Evolutionary conservation across 352 stramenopile genomes (phyloP), one percentile per base, ranked within the genome.

Genomic region (Globisporangium viniferum): DNA sequence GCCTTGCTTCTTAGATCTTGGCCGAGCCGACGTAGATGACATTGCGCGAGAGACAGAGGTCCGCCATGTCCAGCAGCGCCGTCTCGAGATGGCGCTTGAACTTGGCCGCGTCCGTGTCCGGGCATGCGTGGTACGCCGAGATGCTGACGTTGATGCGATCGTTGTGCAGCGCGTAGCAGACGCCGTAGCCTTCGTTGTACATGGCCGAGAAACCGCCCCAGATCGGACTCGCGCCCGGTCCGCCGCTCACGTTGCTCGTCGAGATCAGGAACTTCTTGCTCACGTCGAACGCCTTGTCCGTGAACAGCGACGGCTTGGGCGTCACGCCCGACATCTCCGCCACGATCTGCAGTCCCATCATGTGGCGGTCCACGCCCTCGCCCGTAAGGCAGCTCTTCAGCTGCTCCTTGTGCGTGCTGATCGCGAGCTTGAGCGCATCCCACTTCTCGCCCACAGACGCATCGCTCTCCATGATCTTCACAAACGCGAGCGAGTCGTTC

Each of bases 131-230:
- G 69, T 98, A 94, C 54, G 84, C 86, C 33, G 95, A 97, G 63
- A 99, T 95, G 71, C 92, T 98, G 77, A 99, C 96, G 73, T 98
- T 95, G 74, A 98, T 97, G 68, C 86, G 86, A 56, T 97, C 88
- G 6, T 94, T 88, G 75, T 98, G 94, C 48, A 99, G 86, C 7
- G 93, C 96, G 78, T 99, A 99, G 70, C 92, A 98, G 39, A 99
- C 83, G 41, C 97, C 97, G 64, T 99, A 96, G 62, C 97, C 97
- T 68, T 99, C 93, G 54, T 91, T 91, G 75, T 93, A 94, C 89
- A 96, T 95, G 67, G 96, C 93, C 33, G 97, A 97, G 71, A 99
- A 98, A 76, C 98, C 97, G 39, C 97, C 97, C 89, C 96, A 99
- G 41, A 98, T 98, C 79, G 97, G 98, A 68, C 81, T 92, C 15